Percentiles rank a stretch among this genome's conserved stretches.
These are phyloP conservation scores for Suillus americanus DNA, from an alignment of 768 basidiomycete genomes.

Conservation along the genomic window DNA sequence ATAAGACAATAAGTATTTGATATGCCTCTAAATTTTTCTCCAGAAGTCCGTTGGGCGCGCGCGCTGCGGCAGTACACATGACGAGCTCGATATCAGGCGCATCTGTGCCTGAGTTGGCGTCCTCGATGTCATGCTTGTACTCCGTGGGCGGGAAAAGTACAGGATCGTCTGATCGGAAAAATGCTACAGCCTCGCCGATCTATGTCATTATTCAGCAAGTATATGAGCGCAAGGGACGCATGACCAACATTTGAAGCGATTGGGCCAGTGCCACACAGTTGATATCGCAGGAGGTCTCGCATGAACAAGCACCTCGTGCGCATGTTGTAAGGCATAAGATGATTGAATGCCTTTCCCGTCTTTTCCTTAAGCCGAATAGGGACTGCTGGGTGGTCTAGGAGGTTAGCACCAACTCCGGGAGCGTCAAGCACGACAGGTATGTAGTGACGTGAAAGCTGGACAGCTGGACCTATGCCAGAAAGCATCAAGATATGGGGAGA, in stretches of 20 bases:
- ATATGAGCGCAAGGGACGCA: background rate
- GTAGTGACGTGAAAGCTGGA: slow-evolving; percentile 45
- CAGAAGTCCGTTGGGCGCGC: background rate
- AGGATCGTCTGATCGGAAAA: slow-evolving; percentile 18
- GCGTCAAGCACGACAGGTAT: slow-evolving; percentile 60
- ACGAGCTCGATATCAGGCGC: slow-evolving; percentile 13
- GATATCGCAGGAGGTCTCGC: slow-evolving; percentile 7
- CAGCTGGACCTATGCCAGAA: slow-evolving; percentile 67
- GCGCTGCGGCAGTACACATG: background rate
- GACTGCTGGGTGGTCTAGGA: slow-evolving; percentile 44
- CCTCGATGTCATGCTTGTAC: slow-evolving; percentile 4
- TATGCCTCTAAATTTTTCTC: slow-evolving; percentile 17
- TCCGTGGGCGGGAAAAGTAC: slow-evolving; percentile 9
- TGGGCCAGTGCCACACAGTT: slow-evolving; percentile 37
- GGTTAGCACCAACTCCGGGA: slow-evolving; percentile 68
- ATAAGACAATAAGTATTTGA: slow-evolving; percentile 17
- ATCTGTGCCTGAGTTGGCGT: slow-evolving; percentile 11
- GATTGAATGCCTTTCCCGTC: background rate
- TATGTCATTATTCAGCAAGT: slow-evolving; percentile 2
- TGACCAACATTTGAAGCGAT: slow-evolving; percentile 46
- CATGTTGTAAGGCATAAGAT: slow-evolving; percentile 2
- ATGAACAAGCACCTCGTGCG: slow-evolving; percentile 3
- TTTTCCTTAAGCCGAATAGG: background rate
- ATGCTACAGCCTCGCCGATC: slow-evolving; percentile 17
- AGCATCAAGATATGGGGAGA: slow-evolving; percentile 62